Evolutionary conservation across 768 basidiomycete genomes (phyloP).

Genomic region (Gautieria morchelliformis): DNA sequence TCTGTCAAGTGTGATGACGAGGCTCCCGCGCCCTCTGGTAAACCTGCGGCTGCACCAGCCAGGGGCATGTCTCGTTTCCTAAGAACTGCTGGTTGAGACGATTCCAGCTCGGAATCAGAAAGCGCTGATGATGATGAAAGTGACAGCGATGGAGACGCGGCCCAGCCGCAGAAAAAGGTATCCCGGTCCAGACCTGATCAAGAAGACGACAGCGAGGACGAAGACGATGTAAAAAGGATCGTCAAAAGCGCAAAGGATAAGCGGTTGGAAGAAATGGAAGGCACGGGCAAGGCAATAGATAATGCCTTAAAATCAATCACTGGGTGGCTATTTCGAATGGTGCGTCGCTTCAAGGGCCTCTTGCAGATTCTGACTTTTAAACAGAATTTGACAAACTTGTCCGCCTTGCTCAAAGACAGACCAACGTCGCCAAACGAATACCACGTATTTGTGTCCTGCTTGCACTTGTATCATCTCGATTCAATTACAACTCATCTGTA

Average conservation of each 20-base stretch:
- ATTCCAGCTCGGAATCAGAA: constrained; percentile 39
- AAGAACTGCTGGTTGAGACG: constrained; percentile 42
- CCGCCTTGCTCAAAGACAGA: constrained; percentile 82
- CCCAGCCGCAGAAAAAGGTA: constrained; percentile 30
- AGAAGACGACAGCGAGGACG: constrained; percentile 54
- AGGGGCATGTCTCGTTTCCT: constrained; percentile 75
- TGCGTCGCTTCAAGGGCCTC: constrained; percentile 25
- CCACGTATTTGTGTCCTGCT: constrained; percentile 91
- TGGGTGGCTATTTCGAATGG: constrained; percentile 90
- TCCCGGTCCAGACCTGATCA: constrained; percentile 24
- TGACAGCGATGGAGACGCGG: constrained; percentile 32
- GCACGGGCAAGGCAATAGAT: constrained; percentile 81
- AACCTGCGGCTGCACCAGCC: constrained; percentile 32
- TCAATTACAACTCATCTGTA: constrained; percentile 90
- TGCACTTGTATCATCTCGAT: constrained; percentile 86
- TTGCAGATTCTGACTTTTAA: constrained; percentile 7
- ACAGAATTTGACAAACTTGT: constrained; percentile 93
- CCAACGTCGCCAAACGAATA: constrained; percentile 76
- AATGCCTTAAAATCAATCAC: constrained; percentile 93
- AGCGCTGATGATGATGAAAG: constrained; percentile 49
- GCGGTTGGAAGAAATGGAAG: constrained; percentile 90
- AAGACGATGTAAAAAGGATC: constrained; percentile 49
- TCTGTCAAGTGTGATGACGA: constrained; percentile 64
- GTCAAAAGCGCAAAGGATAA: constrained; percentile 88
- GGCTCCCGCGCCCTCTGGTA: constrained; percentile 36